Conservation (phyloP, 2,329 filamentous ascomycete genomes). For the Pseudocercospora fuligena region DNA sequence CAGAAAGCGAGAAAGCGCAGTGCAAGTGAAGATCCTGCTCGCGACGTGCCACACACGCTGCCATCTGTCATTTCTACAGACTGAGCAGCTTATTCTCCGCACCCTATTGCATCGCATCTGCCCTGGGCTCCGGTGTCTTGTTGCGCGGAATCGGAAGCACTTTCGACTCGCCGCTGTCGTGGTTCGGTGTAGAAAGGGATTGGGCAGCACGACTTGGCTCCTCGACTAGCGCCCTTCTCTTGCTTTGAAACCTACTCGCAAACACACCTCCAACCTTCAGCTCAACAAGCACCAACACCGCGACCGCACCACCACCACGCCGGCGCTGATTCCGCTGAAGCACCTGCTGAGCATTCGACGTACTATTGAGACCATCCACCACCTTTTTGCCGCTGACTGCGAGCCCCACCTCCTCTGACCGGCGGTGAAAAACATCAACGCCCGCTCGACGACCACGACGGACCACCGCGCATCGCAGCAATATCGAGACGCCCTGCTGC, state of each 20-base stretch:
- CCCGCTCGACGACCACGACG: background rate
- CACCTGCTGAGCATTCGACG: constrained; percentile 8
- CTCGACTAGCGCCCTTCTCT: background rate
- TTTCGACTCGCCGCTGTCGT: background rate
- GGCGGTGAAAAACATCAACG: constrained; percentile 13
- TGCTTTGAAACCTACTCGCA: constrained; percentile 1
- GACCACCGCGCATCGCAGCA: constrained; percentile 10
- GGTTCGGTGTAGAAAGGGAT: background rate
- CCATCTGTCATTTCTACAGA: background rate
- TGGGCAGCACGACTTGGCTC: constrained; percentile 6
- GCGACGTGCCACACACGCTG: background rate
- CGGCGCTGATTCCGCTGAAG: constrained; percentile 9
- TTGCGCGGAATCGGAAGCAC: background rate
- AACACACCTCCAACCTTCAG: background rate
- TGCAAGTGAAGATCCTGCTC: background rate
- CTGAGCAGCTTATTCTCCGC: background rate
- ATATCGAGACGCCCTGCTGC: constrained; percentile 1
- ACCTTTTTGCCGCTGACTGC: constrained; percentile 17
- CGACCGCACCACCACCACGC: constrained; percentile 1
- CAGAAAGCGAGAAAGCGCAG: background rate
- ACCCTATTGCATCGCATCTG: background rate
- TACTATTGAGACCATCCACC: background rate
- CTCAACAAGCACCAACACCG: constrained; percentile 8
- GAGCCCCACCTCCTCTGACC: constrained; percentile 12
- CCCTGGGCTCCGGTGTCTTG: background rate